phyloP scores from a whole-genome alignment of 768 basidiomycete species.

The Mycena chlorophos region DNA sequence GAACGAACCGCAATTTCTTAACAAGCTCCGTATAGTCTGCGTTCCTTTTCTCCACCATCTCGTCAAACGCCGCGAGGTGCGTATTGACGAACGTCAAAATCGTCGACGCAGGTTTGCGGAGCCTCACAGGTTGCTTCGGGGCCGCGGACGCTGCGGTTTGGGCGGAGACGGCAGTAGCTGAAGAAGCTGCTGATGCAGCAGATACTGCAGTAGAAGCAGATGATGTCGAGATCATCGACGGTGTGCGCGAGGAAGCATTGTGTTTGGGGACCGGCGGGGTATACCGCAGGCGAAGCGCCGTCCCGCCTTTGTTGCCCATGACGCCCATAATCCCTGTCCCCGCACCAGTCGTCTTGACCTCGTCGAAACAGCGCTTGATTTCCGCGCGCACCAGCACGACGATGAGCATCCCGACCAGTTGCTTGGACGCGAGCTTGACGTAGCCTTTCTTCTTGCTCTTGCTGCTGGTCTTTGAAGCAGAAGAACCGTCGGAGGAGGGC shows the following conservation, averaged over 20 bases:
- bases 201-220: not conserved
- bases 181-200: not conserved
- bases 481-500: not conserved
- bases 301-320: constrained; percentile 86
- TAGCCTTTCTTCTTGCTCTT: not conserved
- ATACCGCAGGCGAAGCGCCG: constrained; percentile 63
- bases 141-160: constrained; percentile 7
- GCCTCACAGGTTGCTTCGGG: not conserved
- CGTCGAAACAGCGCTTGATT: constrained; percentile 50
- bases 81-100: constrained; percentile 76
- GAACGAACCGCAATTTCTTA: constrained; percentile 53
- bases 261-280: constrained; percentile 38
- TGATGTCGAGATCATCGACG: constrained; percentile 7
- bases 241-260: not conserved
- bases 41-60: constrained; percentile 73
- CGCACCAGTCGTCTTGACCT: constrained; percentile 51
- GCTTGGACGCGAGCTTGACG: constrained; percentile 56
- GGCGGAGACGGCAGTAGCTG: not conserved
- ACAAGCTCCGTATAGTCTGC: constrained; percentile 73
- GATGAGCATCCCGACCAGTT: constrained; percentile 84
- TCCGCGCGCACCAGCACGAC: constrained; percentile 63
- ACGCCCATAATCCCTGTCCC: constrained; percentile 78
- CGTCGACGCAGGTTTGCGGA: constrained; percentile 36
- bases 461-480: constrained; percentile 41
- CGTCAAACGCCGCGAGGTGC: constrained; percentile 83